Evolutionary conservation across 2,329 filamentous ascomycete species (phyloP).

Genomic region (Pyricularia grisea): DNA sequence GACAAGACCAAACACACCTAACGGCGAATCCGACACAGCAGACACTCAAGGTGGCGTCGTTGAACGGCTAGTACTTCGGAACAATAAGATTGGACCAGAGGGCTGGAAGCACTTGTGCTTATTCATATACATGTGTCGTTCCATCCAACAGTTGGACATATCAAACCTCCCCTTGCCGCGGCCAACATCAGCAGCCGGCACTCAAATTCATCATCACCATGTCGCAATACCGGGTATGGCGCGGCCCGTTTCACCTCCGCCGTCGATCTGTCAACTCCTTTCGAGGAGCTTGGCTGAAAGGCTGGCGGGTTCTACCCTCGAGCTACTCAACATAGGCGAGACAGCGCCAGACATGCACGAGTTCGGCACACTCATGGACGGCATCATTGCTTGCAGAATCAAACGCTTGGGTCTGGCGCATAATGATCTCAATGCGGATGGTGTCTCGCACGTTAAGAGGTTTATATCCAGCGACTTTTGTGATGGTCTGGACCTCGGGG

Average conservation of each 20-base stretch:
- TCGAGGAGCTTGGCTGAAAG: conserved; percentile 69
- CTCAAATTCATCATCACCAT: neutral
- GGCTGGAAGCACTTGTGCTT: conserved; percentile 89
- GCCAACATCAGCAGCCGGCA: conserved; percentile 6
- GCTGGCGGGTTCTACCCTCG: conserved; percentile 64
- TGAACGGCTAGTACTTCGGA: conserved; percentile 79
- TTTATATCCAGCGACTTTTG: conserved; percentile 72
- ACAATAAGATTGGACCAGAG: conserved; percentile 79
- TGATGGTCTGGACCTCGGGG: conserved; percentile 80
- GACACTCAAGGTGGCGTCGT: conserved; percentile 60
- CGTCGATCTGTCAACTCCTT: conserved; percentile 57
- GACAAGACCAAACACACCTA: conserved; percentile 13
- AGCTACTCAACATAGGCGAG: conserved; percentile 75
- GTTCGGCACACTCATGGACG: conserved; percentile 70
- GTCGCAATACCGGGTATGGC: conserved; percentile 2
- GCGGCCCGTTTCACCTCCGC: conserved; percentile 13
- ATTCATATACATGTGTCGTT: conserved; percentile 84
- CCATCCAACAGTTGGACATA: conserved; percentile 76
- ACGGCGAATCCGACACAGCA: conserved; percentile 23
- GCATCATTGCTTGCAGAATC: conserved; percentile 68
- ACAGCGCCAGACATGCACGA: conserved; percentile 64
- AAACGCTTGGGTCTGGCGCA: conserved; percentile 73
- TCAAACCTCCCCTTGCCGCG: conserved; percentile 65
- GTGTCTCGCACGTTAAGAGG: conserved; percentile 63
- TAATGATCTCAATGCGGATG: conserved; percentile 66